Conservation (phyloP, 768 basidiomycete species). For the Hygrophoropsis aurantiaca region DNA sequence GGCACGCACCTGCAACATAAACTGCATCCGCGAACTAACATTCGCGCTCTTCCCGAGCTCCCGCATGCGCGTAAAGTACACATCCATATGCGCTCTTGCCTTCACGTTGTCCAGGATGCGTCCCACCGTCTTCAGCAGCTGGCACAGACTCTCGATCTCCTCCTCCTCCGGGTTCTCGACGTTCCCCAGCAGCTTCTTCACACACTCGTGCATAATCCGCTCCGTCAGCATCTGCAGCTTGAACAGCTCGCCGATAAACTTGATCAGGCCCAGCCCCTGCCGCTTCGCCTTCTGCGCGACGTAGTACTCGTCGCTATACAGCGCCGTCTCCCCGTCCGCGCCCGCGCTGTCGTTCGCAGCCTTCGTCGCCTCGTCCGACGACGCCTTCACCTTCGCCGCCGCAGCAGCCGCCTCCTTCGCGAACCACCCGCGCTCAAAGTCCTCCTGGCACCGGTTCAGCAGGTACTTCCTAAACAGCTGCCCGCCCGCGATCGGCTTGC, state of each 20-base stretch:
- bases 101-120: constrained; percentile 76
- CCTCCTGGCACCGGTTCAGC: constrained; percentile 94
- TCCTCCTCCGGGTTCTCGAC: constrained; percentile 96
- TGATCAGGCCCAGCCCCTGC: constrained; percentile 93
- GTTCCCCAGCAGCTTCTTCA: constrained; percentile 92
- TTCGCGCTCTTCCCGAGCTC: constrained; percentile 73
- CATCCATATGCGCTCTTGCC: constrained; percentile 83
- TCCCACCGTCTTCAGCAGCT: constrained; percentile 88
- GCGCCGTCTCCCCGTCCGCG: constrained; percentile 55
- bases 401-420: constrained; percentile 84
- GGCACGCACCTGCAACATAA: constrained; percentile 85
- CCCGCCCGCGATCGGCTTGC: constrained; percentile 89
- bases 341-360: constrained; percentile 61
- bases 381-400: constrained; percentile 81
- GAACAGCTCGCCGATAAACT: constrained; percentile 98
- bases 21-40: constrained; percentile 86
- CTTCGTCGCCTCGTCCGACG: constrained; percentile 80
- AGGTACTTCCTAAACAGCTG: constrained; percentile 96
- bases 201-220: constrained; percentile 98
- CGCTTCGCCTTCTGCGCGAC: constrained; percentile 96
- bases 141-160: constrained; percentile 95
- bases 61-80: constrained; percentile 91
- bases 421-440: constrained; percentile 96
- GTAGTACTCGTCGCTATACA: constrained; percentile 96
- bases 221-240: constrained; percentile 98